Conservation (phyloP, 805 yeast genomes). For the Jamesozyma jinghongensis region DNA sequence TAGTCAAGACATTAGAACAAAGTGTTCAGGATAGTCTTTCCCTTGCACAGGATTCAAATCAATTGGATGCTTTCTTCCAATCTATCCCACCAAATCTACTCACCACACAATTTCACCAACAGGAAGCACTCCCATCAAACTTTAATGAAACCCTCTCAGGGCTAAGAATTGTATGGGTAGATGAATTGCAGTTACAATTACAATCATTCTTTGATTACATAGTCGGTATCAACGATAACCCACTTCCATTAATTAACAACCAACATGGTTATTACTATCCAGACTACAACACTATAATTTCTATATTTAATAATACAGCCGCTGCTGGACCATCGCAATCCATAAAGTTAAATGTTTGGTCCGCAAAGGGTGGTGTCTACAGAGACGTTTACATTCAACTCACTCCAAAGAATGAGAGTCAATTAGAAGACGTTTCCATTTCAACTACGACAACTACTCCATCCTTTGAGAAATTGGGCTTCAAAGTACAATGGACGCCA, state of each 20-base stretch:
- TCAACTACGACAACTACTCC: constrained; percentile 17
- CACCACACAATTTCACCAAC: constrained; percentile 10
- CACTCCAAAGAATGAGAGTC: constrained; percentile 25
- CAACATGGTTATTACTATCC: constrained; percentile 32
- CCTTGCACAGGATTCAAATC: constrained; percentile 27
- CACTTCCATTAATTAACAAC: constrained; percentile 34
- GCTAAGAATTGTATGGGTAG: constrained; percentile 47
- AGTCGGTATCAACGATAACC: constrained; percentile 69
- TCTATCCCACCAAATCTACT: constrained; percentile 30
- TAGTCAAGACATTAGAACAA: constrained; percentile 48
- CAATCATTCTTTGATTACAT: constrained; percentile 87
- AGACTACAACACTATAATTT: constrained; percentile 34
- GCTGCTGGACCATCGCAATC: neutral
- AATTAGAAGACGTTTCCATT: constrained; percentile 23
- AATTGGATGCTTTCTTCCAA: constrained; percentile 31
- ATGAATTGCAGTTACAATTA: constrained; percentile 44
- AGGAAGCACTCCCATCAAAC: neutral
- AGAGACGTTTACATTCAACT: constrained; percentile 33
- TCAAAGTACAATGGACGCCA: constrained; percentile 71
- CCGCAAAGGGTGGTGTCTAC: constrained; percentile 69
- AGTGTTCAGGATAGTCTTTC: constrained; percentile 31
- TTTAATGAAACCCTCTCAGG: constrained; percentile 36
- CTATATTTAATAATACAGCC: constrained; percentile 13
- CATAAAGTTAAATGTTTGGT: constrained; percentile 62
- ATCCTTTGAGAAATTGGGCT: constrained; percentile 45